Percentiles rank a stretch among this genome's conserved stretches.
phyloP scores from a whole-genome alignment of 176 grass and related monocot genomes.

The Musa troglodytarum region DNA sequence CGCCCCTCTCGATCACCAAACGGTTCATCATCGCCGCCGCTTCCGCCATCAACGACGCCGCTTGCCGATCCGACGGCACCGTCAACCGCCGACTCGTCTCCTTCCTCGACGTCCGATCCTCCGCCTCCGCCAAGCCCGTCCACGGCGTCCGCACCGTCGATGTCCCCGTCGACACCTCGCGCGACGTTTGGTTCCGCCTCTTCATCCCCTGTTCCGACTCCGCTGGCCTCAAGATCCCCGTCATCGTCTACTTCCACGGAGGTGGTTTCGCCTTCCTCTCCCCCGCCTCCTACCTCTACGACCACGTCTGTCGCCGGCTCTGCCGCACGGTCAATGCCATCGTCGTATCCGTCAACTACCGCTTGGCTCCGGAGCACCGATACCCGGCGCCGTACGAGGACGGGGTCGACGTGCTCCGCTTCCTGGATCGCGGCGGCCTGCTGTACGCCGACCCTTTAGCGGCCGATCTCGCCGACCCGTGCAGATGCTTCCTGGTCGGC shows the following conservation, averaged over 20 bases:
- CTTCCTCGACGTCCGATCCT: constrained; percentile 26
- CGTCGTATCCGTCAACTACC: constrained; percentile 49
- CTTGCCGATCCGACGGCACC: constrained; percentile 40
- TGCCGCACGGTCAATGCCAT: constrained; percentile 29
- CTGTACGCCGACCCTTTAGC: background rate
- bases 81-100: constrained; percentile 41
- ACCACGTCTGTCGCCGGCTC: constrained; percentile 35
- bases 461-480: constrained; percentile 26
- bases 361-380: constrained; percentile 48
- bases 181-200: constrained; percentile 40
- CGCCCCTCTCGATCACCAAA: too few species aligned
- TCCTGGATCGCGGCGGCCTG: constrained; percentile 20
- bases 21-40: constrained; percentile 24
- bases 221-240: constrained; percentile 6
- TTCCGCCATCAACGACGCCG: background rate
- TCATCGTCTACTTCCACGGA: constrained; percentile 54
- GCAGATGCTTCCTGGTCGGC: constrained; percentile 41
- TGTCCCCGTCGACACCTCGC: constrained; percentile 29
- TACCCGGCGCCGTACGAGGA: constrained; percentile 58
- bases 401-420: constrained; percentile 35
- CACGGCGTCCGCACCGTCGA: constrained; percentile 38
- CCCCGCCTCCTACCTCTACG: constrained; percentile 18
- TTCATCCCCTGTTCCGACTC: constrained; percentile 11
- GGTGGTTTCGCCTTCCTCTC: constrained; percentile 52
- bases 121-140: constrained; percentile 10